Evolutionary conservation across 345 rosid genomes (phyloP), one percentile per base, ranked within the genome.

Genomic region (Melaleuca alternifolia): DNA sequence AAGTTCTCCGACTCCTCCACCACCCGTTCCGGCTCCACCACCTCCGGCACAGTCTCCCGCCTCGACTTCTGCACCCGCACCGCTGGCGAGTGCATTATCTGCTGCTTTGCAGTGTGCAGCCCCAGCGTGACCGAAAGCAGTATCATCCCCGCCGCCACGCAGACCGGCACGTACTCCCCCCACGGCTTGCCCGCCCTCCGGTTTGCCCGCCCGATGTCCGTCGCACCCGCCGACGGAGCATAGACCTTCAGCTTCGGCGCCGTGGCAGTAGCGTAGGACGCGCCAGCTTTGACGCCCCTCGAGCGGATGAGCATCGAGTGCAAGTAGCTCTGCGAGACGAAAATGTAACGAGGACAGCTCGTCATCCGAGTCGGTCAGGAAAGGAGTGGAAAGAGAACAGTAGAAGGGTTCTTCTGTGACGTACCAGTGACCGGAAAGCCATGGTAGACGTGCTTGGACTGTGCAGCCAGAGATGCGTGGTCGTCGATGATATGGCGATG

Each of bases 31-130:
- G 99, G 97, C 50, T 94, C 93, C 79, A 88, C 92, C 20, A 96
- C 89, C 90, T 97, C 99, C 0, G 94, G 93, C 10, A 96, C 30
- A 0, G 89, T 96, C 93, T 93, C 97, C 77, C 98, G 89, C 16
- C n/a, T 84, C 90, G 93, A 94, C 93, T 94, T 97, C 87, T 83
- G 92, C 76, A 93, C 92, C 7, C 94, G 92, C 54, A 97, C 99
- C 0, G 84, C 21, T 0, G 97, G 99, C 18, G 94, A 91, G 87
- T 93, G 82, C 85, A 85, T 18, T 57, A 97, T 87, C 53, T 97
- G 94, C 56, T 87, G 98, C 90, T 84, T 90, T 28, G 90, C 93
- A 5, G 99, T 95, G 92, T 85, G 81, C 7, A 95, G 84, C 15
- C 99, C 99, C n/a, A 97, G 88, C 0, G 92, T 50, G 4, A 87